Evolutionary conservation across 352 stramenopile genomes (phyloP), one percentile per base, ranked within the genome.

Genomic region (Pythium rishiriense): DNA sequence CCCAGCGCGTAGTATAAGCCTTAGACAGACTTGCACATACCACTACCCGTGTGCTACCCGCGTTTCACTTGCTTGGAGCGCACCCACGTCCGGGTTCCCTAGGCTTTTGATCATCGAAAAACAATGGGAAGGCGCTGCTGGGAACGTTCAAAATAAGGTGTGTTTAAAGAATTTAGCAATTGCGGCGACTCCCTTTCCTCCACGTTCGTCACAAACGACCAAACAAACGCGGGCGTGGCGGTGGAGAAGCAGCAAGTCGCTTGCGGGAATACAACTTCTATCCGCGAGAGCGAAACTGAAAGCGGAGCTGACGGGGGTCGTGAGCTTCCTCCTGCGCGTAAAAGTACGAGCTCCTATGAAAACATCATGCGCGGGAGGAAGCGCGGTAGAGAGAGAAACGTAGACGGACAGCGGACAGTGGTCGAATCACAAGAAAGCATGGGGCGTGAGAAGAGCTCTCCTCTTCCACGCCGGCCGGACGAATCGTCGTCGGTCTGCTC

Each of bases 121-220:
- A 37, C 31, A 11, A 37, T 11, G 31, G 6, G 11, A 37, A 37
- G n/a, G 37, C 37, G 37, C 19, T 43, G 19, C 31, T 37, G 4
- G 9, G n/a, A 43, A 43, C 8, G 12, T n/a, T n/a, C 37, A 25
- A 49, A 49, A 49, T 49, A 49, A n/a, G 14, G 37, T 12, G n/a
- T 26, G 6, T 49, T 28, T 49, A 49, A 21, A 21, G 10, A 49
- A 49, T 49, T 49, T 49, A 25, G 42, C 42, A 49, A 49, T 49
- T 29, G 28, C 42, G 42, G 22, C 11, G 37, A n/a, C 37, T 70
- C 3, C 75, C 75, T 31, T 55, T 65, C 11, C 42, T 8, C n/a
- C 42, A n/a, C n/a, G n/a, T n/a, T n/a, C n/a, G n/a, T n/a, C n/a
- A n/a, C n/a, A n/a, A 8, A 14, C 14, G 33, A 14, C 14, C 33